Conservation (phyloP, 2,329 filamentous ascomycete species). For the Drechmeria coniospora region DNA sequence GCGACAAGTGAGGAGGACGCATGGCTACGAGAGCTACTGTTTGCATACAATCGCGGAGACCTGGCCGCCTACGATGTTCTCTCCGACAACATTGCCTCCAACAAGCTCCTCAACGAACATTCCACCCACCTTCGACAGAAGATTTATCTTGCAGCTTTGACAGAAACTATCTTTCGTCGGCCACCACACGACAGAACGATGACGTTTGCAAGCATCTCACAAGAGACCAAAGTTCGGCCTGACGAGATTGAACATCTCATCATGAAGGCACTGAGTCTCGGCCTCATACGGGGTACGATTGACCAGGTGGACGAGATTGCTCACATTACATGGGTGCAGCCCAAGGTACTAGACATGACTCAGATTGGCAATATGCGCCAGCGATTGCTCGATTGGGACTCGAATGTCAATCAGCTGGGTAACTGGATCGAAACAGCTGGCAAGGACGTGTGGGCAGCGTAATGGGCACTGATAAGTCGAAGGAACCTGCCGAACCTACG, state of each 20-base stretch:
- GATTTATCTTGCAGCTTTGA: conserved; percentile 91
- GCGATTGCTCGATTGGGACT: conserved; percentile 85
- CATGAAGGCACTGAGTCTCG: conserved; percentile 96
- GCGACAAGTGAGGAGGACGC: conserved; percentile 51
- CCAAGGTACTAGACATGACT: conserved; percentile 88
- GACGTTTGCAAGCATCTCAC: conserved; percentile 74
- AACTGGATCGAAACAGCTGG: conserved; percentile 94
- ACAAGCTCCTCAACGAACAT: conserved; percentile 66
- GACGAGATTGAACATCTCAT: conserved; percentile 95
- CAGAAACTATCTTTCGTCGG: conserved; percentile 89
- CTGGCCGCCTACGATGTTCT: conserved; percentile 74
- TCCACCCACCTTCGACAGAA: conserved; percentile 83
- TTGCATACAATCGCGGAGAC: conserved; percentile 94
- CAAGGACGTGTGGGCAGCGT: conserved; percentile 91
- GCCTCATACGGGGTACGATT: conserved; percentile 78
- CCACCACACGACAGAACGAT: conserved; percentile 92
- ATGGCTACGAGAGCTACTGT: conserved; percentile 91
- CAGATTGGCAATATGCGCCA: conserved; percentile 89
- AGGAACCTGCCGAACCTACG: no score
- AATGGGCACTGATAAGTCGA: no score
- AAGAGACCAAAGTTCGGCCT: conserved; percentile 80
- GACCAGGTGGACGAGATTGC: conserved; percentile 93
- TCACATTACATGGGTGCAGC: conserved; percentile 96
- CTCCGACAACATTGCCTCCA: conserved; percentile 64
- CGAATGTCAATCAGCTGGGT: conserved; percentile 85